Percentiles rank a stretch among this genome's conserved stretches.
Conservation (phyloP, 805 yeast genomes). For the Ogataea pignaliae region DNA sequence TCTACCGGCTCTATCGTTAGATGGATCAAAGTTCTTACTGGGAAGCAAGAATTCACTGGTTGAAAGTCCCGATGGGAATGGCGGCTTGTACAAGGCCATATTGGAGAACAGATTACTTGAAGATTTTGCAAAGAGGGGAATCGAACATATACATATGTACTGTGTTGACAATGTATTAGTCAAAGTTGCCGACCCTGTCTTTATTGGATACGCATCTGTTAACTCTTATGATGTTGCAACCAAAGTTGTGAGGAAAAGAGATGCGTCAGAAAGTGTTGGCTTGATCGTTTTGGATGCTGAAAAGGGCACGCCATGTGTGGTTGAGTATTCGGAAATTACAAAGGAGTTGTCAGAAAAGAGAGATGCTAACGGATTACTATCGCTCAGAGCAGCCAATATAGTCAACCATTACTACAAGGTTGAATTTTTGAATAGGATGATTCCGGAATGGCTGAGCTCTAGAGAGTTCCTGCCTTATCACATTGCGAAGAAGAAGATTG, state of each 20-base stretch:
- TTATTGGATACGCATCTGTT: constrained; percentile 76
- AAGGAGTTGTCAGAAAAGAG: constrained; percentile 62
- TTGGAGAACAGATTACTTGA: constrained; percentile 56
- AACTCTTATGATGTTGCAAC: constrained; percentile 75
- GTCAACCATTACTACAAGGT: constrained; percentile 95
- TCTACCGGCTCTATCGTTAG: constrained; percentile 75
- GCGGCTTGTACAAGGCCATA: constrained; percentile 90
- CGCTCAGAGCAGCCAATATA: constrained; percentile 90
- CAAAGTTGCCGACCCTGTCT: constrained; percentile 87
- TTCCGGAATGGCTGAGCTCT: constrained; percentile 68
- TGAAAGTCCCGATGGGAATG: constrained; percentile 96
- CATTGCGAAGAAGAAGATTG: constrained; percentile 85
- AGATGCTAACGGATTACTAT: constrained; percentile 59
- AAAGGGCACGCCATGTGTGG: constrained; percentile 71
- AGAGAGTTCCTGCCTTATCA: constrained; percentile 81
- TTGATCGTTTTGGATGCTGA: constrained; percentile 69
- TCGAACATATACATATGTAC: constrained; percentile 91
- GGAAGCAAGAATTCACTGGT: constrained; percentile 53
- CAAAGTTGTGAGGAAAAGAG: constrained; percentile 90
- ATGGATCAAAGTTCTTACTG: constrained; percentile 68
- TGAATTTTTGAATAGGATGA: constrained; percentile 53
- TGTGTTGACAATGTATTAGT: constrained; percentile 95
- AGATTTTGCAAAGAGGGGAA: constrained; percentile 63
- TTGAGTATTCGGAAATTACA: constrained; percentile 91
- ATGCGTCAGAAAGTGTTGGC: constrained; percentile 86